Evolutionary conservation across 257 asterid species (phyloP), one percentile per base, ranked within the genome.

Genomic region (Voacanga thouarsii): DNA sequence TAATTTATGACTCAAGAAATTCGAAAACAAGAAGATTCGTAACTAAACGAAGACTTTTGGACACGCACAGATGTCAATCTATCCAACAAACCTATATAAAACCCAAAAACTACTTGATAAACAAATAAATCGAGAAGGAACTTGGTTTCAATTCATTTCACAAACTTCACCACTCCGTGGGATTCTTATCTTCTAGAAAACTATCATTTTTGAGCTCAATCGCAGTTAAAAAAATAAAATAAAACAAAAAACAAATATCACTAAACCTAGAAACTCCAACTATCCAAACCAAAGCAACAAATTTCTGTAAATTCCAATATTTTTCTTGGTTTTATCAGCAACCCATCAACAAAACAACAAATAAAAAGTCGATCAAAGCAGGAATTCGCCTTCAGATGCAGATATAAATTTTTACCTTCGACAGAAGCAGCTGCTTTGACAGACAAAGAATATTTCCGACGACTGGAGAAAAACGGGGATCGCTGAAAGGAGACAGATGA

Each of bases 341-440:
- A n/a, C 71, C 76, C n/a, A 78, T 37, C 47, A n/a, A 12, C 21
- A 53, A 19, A 59, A 59, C 9, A n/a, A 16, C 75, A 71, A 7
- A 69, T 24, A 56, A 78, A 56, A 16, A 5, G 23, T 30, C 43
- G 39, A 33, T 3, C 21, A 37, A 67, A 51, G 14, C 37, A 64
- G 7, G n/a, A 43, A 11, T 16, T 63, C 18, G 26, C 9, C 45
- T 6, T 72, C 14, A 12, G 9, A 44, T 4, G 11, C 12, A 39
- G 39, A 59, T 41, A 74, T 28, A 49, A 65, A 18, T 30, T 23
- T 44, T 37, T 81, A 91, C 96, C 96, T 81, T 88, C 81, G 26
- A 91, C 88, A 18, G 92, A 83, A 55, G 91, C 90, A 14, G 94
- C 81, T 21, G 83, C 71, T 79, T 85, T 82, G 59, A 91, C 82